phyloP scores from a whole-genome alignment of 164 flowering plant genomes.

The Berberis vulgaris region DNA sequence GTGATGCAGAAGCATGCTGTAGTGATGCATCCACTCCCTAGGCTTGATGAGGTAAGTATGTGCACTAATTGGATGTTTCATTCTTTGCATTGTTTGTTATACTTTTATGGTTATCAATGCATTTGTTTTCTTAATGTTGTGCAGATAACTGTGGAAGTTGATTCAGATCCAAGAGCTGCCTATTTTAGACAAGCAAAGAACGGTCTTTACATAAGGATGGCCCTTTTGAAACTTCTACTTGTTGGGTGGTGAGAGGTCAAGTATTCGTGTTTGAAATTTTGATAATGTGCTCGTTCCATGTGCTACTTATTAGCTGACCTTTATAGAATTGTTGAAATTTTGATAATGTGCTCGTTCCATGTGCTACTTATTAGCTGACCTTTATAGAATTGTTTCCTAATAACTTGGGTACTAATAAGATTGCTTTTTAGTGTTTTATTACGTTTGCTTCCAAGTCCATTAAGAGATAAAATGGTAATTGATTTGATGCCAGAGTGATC shows the following conservation, averaged over 20 bases:
- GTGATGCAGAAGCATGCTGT: constrained; percentile 91
- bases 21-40: constrained; percentile 95
- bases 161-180: constrained; percentile 91
- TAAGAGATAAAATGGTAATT: too few species aligned
- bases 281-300: too few species aligned
- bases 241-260: constrained; percentile 67
- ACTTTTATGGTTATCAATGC: neutral
- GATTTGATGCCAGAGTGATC: too few species aligned
- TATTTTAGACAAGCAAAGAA: constrained; percentile 98
- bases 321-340: constrained; percentile 4
- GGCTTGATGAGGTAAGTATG: constrained; percentile 84
- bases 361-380: too few species aligned
- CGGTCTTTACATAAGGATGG: constrained; percentile 93
- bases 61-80: neutral
- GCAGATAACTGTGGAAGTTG: constrained; percentile 90
- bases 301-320: too few species aligned
- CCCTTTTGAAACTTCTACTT: constrained; percentile 87
- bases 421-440: too few species aligned
- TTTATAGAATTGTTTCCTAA: too few species aligned
- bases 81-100: neutral
- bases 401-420: too few species aligned
- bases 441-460: too few species aligned
- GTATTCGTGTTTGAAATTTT: constrained; percentile 7
- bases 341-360: too few species aligned
- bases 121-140: constrained; percentile 6